Base-by-base conservation (phyloP, 2,329 filamentous ascomycete species). In the Monosporascus sp. region DNA sequence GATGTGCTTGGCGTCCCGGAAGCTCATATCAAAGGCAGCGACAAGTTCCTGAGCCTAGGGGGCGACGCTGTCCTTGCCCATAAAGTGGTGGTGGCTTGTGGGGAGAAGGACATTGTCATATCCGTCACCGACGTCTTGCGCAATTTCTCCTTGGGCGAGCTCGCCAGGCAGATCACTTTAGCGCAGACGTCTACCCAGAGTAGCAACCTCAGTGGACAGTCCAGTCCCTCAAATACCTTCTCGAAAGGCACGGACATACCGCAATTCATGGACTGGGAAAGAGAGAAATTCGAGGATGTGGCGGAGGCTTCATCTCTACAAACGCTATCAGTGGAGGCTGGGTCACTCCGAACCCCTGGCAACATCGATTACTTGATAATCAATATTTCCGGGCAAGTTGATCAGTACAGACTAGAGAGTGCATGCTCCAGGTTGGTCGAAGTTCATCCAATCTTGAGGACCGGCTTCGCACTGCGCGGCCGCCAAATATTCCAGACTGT, bases 371-470 rank as follows among this genome's bases (percentile, higher is more conserved):
- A 78, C 58, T 66, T 81, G 3, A 63, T 76, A 1, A 71, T 82
- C 54, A 74, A 70, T 36, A 77, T 78, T 64, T 74, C 68, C 24
- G 77, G 77, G 0, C 62, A 70, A 0, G 59, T 80, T 0, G 68
- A 74, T 31, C 58, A 65, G 45, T 68, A 70, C 42, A 74, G 72
- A 54, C 70, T 81, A 1, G 72, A 79, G 53, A 68, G 70, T 1
- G 75, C 77, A 0, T 80, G 77, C 57, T 67, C 69, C 22, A 69
- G 70, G 14, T 67, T 81, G 8, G 66, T 68, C 0, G 64, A 65
- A 36, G 68, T 76, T 37, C 78, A 81, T 42, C 74, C 77, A 0
- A 77, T 80, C 27, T 70, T 85, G 7, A 76, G 80, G 22, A 82
- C 82, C 0, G 74, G 76, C 0, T 84, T 84, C 51, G 69, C 78